These are phyloP conservation scores for Hypoxylon sp. DNA, from an alignment of 2,329 filamentous ascomycete genomes.

Conservation along the genomic window DNA sequence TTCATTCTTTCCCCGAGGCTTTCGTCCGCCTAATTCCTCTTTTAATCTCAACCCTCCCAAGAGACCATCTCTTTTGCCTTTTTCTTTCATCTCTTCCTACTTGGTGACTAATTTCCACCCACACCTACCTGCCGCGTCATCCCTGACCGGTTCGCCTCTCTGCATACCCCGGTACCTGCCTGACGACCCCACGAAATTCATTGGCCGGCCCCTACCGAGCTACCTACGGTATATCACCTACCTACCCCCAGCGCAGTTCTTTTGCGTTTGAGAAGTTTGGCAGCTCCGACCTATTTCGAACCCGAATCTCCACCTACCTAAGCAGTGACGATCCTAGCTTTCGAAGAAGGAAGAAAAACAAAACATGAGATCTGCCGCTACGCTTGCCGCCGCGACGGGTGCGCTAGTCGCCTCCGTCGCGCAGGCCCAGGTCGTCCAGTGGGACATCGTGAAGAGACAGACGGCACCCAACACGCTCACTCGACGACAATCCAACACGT, in stretches of 20 bases:
- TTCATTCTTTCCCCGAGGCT: not conserved
- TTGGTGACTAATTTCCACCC: not conserved
- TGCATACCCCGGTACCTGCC: not conserved
- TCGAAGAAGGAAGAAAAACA: no score
- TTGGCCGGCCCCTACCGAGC: slow-evolving; percentile 12
- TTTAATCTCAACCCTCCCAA: slow-evolving; percentile 2
- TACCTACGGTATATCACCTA: slow-evolving; percentile 13
- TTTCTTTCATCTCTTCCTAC: slow-evolving; percentile 12
- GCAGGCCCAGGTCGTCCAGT: slow-evolving; percentile 58
- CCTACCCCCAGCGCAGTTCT: not conserved
- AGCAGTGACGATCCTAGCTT: not conserved
- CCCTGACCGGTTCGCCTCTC: not conserved
- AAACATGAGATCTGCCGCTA: slow-evolving; percentile 45
- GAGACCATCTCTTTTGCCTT: slow-evolving; percentile 1
- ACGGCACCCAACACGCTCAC: slow-evolving; percentile 48
- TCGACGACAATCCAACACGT: slow-evolving; percentile 55
- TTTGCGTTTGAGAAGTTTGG: not conserved
- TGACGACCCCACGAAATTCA: slow-evolving; percentile 18
- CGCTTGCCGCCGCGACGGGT: slow-evolving; percentile 41
- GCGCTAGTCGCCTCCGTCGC: slow-evolving; percentile 47
- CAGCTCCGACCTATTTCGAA: slow-evolving; percentile 6
- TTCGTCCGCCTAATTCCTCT: slow-evolving; percentile 8
- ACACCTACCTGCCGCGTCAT: slow-evolving; percentile 6
- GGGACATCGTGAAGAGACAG: slow-evolving; percentile 59
- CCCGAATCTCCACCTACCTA: no score